Conservation (phyloP, 2,329 filamentous ascomycete species). For the Incumbomyces delicatus region DNA sequence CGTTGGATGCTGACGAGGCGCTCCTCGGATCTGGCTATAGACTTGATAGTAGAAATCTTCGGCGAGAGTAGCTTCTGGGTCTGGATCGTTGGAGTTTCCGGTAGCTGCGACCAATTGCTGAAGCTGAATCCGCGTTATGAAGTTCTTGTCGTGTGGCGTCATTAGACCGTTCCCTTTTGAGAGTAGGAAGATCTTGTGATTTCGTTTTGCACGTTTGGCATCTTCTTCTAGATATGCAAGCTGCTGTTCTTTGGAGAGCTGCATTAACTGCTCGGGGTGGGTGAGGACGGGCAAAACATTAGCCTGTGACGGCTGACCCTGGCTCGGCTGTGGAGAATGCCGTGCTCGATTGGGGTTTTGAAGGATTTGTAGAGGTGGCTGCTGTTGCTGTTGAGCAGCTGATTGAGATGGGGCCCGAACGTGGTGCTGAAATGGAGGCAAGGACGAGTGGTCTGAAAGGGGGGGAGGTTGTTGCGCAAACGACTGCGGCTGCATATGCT, state of each 20-base stretch:
- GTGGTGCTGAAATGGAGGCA: conserved; percentile 34
- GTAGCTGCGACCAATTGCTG: conserved; percentile 92
- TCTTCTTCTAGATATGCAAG: conserved; percentile 78
- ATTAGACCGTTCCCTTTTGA: conserved; percentile 94
- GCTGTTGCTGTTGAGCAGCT: conserved; percentile 35
- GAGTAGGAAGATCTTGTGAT: conserved; percentile 92
- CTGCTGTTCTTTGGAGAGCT: conserved; percentile 75
- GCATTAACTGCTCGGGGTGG: conserved; percentile 63
- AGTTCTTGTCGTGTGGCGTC: conserved; percentile 99
- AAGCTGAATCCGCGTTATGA: conserved; percentile 93
- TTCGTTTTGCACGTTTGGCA: conserved; percentile 87
- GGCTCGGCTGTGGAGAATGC: conserved; percentile 31
- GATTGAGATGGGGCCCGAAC: conserved; percentile 14
- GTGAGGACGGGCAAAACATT: conserved; percentile 47
- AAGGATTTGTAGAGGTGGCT: conserved; percentile 60
- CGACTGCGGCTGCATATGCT: conserved; percentile 35
- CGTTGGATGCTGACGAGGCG: conserved; percentile 79
- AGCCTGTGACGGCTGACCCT: conserved; percentile 26
- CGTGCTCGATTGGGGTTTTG: conserved; percentile 65
- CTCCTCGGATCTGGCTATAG: conserved; percentile 84
- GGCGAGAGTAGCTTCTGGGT: conserved; percentile 66
- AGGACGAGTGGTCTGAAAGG: conserved; percentile 22
- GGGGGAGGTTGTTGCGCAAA: conserved; percentile 22
- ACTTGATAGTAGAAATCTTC: conserved; percentile 99
- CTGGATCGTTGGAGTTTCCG: conserved; percentile 71